Base-by-base conservation (phyloP, 2,329 filamentous ascomycete species). In the Colletotrichum costaricense region DNA sequence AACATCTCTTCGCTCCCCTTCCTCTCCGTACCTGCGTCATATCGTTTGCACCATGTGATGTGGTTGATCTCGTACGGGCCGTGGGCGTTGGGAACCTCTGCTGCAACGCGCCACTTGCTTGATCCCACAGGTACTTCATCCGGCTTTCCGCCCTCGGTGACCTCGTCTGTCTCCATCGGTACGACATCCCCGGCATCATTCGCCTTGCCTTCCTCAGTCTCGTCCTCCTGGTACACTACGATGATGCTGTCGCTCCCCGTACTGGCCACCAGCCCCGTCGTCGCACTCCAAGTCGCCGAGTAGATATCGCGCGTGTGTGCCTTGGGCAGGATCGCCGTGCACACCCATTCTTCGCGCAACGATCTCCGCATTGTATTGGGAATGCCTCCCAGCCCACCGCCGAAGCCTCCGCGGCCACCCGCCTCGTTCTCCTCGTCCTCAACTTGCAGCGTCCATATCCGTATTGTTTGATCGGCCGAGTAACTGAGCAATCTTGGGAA, bases 41-140 rank as follows among this genome's bases (percentile, higher is more conserved):
- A 93, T 70, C 95, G 88, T 77, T 88, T 90, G 76, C 95, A 95
- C 97, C 97, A 99, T 2, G 90, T 91, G 62, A 97, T 89, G 82
- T 98, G 95, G 79, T 99, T 99, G 75, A 98, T 89, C 83, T 99
- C 97, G 79, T 96, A 98, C 2, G 97, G 94, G 1, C 95, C 95
- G 81, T 99, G 97, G 2, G 93, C 94, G 42, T 92, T 92, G 60
- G 92, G 87, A 1, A 93, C 80, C n/a, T 89, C 89, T 0, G 91
- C 90, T 19, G 97, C 79, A 4, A 96, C 83, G 7, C 87, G 86
- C 97, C 97, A 98, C 73, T 89, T 88, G 30, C 46, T 49, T 7
- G 60, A 55, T 28, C 46, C 57, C 16, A 57, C 68, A 35, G 35
- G 69, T 19, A 38, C 49, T 28, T 60, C 57, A 24, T 24, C 46